Percentiles rank a stretch among this genome's conserved stretches.
These are phyloP conservation scores for Penicillium brevicompactum DNA, from an alignment of 2,329 filamentous ascomycete species.

Conservation along the genomic window DNA sequence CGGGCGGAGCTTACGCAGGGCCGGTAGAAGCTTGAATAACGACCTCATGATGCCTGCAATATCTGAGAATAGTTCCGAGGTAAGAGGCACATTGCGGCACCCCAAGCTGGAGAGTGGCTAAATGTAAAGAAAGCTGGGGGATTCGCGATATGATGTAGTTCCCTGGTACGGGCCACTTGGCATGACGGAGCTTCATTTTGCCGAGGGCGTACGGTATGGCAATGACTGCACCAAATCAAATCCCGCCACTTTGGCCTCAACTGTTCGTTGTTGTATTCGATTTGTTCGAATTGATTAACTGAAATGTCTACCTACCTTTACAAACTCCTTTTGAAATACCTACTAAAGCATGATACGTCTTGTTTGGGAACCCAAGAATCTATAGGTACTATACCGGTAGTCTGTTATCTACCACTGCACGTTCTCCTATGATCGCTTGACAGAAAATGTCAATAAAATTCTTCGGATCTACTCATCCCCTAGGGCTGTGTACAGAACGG, in stretches of 20 bases:
- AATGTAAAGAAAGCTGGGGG: conserved; percentile 4
- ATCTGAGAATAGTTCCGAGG: conserved; percentile 17
- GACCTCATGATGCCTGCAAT: conserved; percentile 39
- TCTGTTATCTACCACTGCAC: not conserved
- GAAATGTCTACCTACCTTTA: no score
- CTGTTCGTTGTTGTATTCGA: no score
- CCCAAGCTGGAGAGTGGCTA: conserved; percentile 1
- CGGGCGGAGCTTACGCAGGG: conserved; percentile 34
- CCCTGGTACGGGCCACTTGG: conserved; percentile 39
- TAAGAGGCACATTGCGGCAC: conserved; percentile 40
- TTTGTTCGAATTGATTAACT: no score
- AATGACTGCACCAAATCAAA: not conserved
- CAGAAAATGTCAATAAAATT: conserved; percentile 19
- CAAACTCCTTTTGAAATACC: no score
- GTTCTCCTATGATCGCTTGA: not conserved
- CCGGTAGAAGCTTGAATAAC: conserved; percentile 36
- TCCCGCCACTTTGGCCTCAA: no score
- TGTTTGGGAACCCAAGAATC: no score
- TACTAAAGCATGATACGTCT: no score
- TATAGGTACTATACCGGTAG: no score
- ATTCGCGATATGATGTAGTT: conserved; percentile 23
- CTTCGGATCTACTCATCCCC: conserved; percentile 22
- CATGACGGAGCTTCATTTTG: conserved; percentile 41
- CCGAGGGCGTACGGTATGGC: conserved; percentile 28
- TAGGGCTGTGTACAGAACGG: conserved; percentile 35